Percentiles rank a stretch among this genome's conserved stretches.
Evolutionary conservation across 441 rosid species (phyloP).

Genomic region (Populus hybrid): DNA sequence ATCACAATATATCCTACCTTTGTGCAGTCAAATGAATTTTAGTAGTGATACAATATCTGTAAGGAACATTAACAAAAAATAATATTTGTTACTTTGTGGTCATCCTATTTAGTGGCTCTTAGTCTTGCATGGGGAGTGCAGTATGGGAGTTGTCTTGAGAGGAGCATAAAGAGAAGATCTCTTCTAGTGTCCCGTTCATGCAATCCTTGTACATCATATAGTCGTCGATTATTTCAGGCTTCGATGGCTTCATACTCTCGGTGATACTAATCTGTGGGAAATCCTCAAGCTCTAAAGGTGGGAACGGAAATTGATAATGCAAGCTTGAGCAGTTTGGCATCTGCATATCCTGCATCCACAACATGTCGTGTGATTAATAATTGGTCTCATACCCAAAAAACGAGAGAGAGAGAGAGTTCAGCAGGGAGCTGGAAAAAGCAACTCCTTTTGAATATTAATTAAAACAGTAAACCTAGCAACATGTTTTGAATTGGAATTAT

Average conservation of each 20-base stretch:
- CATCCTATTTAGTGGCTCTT: neutral
- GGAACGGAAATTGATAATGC: slow-evolving; percentile 48
- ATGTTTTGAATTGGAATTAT: neutral
- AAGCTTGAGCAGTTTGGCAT: slow-evolving; percentile 24
- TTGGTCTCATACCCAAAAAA: neutral
- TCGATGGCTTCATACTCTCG: slow-evolving; percentile 20
- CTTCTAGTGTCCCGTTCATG: slow-evolving; percentile 51
- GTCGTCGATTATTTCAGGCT: slow-evolving; percentile 29
- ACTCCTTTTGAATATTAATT: neutral
- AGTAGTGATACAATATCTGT: neutral
- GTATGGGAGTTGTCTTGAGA: slow-evolving; percentile 28
- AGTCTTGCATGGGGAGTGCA: slow-evolving; percentile 23
- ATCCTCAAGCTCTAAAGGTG: slow-evolving; percentile 60
- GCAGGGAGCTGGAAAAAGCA: neutral
- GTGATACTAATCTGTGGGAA: slow-evolving; percentile 55
- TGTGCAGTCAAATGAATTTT: neutral
- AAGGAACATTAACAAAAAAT: neutral
- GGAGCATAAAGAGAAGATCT: slow-evolving; percentile 46
- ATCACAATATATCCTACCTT: neutral
- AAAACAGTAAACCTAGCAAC: neutral
- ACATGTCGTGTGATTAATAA: neutral
- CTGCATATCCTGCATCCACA: slow-evolving; percentile 37
- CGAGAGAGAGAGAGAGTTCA: neutral
- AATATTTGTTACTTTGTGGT: neutral
- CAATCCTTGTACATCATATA: slow-evolving; percentile 33